Conservation (phyloP, 164 flowering plant species). For the Piper longum region DNA sequence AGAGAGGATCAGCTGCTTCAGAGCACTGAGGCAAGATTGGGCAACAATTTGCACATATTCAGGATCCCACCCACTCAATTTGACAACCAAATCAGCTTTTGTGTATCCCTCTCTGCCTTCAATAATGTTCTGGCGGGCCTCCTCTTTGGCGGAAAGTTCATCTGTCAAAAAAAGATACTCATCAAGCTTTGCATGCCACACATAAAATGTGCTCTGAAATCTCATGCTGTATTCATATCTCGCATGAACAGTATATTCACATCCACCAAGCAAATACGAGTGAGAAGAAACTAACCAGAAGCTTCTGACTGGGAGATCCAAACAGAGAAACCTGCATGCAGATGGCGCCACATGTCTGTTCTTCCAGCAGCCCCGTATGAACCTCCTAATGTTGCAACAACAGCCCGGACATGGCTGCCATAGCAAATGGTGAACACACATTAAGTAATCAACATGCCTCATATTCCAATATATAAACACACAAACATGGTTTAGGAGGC, state of each 20-base stretch:
- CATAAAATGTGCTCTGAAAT: neutral
- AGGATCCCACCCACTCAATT: constrained; percentile 67
- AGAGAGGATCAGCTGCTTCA: constrained; percentile 57
- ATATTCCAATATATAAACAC: neutral
- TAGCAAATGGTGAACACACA: constrained; percentile 4
- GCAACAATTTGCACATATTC: constrained; percentile 49
- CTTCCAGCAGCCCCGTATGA: constrained; percentile 66
- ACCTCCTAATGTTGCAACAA: constrained; percentile 86
- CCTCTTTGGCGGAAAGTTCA: constrained; percentile 74
- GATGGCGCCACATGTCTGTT: constrained; percentile 70
- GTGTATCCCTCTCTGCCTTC: constrained; percentile 43
- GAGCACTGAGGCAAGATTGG: constrained; percentile 79
- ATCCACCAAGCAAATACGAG: neutral
- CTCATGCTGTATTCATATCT: neutral
- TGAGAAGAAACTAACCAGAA: constrained; percentile 27
- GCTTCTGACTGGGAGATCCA: constrained; percentile 82
- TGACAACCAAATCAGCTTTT: constrained; percentile 82
- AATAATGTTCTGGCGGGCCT: constrained; percentile 35
- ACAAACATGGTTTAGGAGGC: neutral
- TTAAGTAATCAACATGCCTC: neutral
- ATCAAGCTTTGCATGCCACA: neutral
- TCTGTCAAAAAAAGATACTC: constrained; percentile 23
- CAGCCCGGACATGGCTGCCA: constrained; percentile 74
- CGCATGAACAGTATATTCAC: neutral
- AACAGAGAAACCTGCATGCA: constrained; percentile 78